Percentiles rank a stretch among this genome's conserved stretches.
Evolutionary conservation across 306 rosid species (phyloP).

Genomic region (Prunus mira): DNA sequence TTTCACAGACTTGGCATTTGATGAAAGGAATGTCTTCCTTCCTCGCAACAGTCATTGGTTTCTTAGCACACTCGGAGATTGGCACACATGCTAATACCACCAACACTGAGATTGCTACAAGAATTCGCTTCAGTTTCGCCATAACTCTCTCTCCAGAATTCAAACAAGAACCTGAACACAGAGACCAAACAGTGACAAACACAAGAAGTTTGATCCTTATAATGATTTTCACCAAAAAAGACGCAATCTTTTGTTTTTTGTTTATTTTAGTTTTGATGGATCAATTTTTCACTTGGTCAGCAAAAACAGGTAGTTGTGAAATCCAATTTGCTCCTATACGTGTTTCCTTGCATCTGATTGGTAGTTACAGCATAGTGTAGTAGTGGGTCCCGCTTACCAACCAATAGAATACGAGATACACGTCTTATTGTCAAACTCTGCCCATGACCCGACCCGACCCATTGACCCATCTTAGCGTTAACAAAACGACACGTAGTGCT

Average conservation of each 20-base stretch:
- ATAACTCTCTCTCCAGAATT: slow-evolving; percentile 9
- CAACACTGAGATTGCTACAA: slow-evolving; percentile 34
- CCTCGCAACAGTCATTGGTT: slow-evolving; percentile 57
- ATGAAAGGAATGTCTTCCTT: slow-evolving; percentile 81
- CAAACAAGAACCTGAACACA: background rate
- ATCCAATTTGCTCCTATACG: background rate
- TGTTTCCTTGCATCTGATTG: slow-evolving; percentile 35
- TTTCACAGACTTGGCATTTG: slow-evolving; percentile 89
- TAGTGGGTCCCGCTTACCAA: slow-evolving; percentile 27
- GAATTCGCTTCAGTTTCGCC: slow-evolving; percentile 44
- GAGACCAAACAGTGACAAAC: background rate
- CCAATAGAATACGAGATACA: slow-evolving; percentile 55
- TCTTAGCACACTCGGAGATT: slow-evolving; percentile 54
- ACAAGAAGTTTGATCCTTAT: background rate
- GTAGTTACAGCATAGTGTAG: slow-evolving; percentile 9
- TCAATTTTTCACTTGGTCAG: background rate
- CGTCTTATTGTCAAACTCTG: slow-evolving; percentile 18
- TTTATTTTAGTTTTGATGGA: background rate
- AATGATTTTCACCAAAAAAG: background rate
- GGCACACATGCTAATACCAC: slow-evolving; percentile 50
- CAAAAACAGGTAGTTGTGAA: background rate
- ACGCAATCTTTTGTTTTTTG: background rate
- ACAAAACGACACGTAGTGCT: background rate
- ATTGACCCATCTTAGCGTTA: background rate
- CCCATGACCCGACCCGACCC: background rate